Percentiles rank a stretch among this genome's conserved stretches.
These are phyloP conservation scores for Backusella parvicylindrica DNA, from an alignment of 192 early-diverging fungal species.

Conservation along the genomic window DNA sequence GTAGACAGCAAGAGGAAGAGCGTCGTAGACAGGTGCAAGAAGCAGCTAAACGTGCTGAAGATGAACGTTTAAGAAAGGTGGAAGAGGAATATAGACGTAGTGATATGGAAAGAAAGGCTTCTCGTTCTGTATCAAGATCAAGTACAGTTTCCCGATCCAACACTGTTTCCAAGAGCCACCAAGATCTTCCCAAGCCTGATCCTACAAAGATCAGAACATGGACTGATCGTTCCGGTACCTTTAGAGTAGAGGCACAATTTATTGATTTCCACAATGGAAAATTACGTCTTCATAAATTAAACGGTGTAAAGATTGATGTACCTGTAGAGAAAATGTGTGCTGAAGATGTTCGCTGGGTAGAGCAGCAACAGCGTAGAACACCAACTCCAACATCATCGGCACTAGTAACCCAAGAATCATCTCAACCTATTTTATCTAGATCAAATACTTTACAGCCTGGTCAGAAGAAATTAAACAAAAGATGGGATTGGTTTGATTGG, in stretches of 20 bases:
- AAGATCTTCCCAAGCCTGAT: conserved; percentile 28
- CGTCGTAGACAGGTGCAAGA: conserved; percentile 35
- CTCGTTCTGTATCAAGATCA: not conserved
- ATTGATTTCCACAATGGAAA: conserved; percentile 74
- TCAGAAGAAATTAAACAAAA: conserved; percentile 53
- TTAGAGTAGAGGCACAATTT: conserved; percentile 91
- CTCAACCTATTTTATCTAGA: not conserved
- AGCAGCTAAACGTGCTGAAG: conserved; percentile 20
- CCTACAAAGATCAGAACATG: conserved; percentile 62
- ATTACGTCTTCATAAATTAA: conserved; percentile 90
- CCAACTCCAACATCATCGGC: not conserved
- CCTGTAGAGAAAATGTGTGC: conserved; percentile 81
- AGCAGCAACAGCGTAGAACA: conserved; percentile 6
- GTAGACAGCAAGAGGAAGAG: conserved; percentile 34
- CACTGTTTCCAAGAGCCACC: not conserved
- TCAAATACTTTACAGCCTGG: not conserved
- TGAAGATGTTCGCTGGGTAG: conserved; percentile 50
- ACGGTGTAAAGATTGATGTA: conserved; percentile 93
- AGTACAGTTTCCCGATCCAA: not conserved
- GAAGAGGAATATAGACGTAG: conserved; percentile 31
- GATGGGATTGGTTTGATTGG: conserved; percentile 96
- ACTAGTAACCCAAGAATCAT: not conserved
- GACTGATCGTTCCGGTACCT: conserved; percentile 89
- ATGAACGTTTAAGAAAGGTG: conserved; percentile 12
- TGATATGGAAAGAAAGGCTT: conserved; percentile 21